phyloP scores from a whole-genome alignment of 2,329 filamentous ascomycete genomes.

The Lomentospora prolificans region DNA sequence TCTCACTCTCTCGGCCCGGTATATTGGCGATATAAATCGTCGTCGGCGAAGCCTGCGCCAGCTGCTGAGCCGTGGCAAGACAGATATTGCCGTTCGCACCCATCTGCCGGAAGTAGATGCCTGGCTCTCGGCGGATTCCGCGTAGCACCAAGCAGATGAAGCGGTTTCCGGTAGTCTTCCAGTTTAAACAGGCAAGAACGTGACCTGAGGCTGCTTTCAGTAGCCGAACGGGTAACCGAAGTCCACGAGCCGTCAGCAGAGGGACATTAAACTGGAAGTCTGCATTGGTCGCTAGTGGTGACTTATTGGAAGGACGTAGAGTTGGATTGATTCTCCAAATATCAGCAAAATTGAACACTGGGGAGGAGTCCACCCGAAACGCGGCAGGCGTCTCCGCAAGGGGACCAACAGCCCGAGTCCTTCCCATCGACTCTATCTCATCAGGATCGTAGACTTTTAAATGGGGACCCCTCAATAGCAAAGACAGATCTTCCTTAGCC shows the following conservation, averaged over 20 bases:
- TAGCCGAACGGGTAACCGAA: background rate
- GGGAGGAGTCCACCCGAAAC: background rate
- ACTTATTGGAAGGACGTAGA: background rate
- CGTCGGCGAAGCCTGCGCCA: no score
- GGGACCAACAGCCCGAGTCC: background rate
- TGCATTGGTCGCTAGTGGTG: background rate
- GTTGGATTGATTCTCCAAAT: background rate
- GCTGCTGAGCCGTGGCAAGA: no score
- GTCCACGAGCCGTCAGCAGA: background rate
- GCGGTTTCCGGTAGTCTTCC: background rate
- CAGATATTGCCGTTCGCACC: background rate
- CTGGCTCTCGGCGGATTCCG: background rate
- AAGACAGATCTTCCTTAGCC: conserved; percentile 12
- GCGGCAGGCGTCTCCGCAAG: background rate
- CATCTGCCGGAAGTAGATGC: background rate
- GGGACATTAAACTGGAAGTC: background rate
- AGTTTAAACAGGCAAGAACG: background rate
- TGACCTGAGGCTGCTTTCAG: background rate
- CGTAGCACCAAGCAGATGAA: background rate
- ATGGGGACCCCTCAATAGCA: conserved; percentile 9
- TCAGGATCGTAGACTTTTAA: background rate
- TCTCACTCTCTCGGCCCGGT: no score
- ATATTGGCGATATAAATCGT: no score
- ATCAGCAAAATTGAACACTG: background rate
- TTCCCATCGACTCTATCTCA: background rate